Evolutionary conservation across 768 basidiomycete genomes (phyloP), one percentile per base, ranked within the genome.

Genomic region (Ephemerocybe angulata): DNA sequence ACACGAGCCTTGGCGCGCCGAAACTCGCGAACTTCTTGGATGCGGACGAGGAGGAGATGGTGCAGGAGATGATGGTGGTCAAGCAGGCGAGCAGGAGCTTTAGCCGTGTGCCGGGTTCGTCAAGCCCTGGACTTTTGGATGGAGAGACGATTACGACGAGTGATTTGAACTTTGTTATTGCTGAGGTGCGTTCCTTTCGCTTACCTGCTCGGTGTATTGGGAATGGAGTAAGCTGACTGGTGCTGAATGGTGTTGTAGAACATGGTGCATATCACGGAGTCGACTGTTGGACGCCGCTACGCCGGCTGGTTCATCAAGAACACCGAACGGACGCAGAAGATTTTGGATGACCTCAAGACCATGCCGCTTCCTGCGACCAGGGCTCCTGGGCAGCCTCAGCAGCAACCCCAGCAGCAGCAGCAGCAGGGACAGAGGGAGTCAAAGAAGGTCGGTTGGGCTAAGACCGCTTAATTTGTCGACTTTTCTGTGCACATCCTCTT

Each of bases 231-330:
- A n/a, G n/a, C n/a, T n/a, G n/a, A n/a, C 50, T 29, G 17, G 25
- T 56, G 47, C 55, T 27, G 11, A 30, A 24, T 27, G 25, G 15
- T 27, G 37, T 33, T 35, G 22, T 61, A 98, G 95, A 92, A 94
- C 67, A 95, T 95, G 89, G 89, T 98, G 7, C 91, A 96, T 62
- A 93, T 98, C 59, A 88, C 91, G 3, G 95, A 98, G 69, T 93
- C 93, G 21, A 97, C 93, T 0, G 86, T 96, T 19, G 93, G 94
- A 15, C 76, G 96, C 43, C 85, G 93, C 47, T 98, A 93, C 70
- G 96, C 93, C 2, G 92, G 93, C 35, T 97, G 93, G 91, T 98
- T 98, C 74, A 95, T 98, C 72, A 87, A 93, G 62, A 93, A 95
- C 70, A 91, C 93, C 4, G 94, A 97, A 69, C 84, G 93, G 61